Conservation (phyloP, 345 rosid species). For the Arabidopsis arenosa region DNA sequence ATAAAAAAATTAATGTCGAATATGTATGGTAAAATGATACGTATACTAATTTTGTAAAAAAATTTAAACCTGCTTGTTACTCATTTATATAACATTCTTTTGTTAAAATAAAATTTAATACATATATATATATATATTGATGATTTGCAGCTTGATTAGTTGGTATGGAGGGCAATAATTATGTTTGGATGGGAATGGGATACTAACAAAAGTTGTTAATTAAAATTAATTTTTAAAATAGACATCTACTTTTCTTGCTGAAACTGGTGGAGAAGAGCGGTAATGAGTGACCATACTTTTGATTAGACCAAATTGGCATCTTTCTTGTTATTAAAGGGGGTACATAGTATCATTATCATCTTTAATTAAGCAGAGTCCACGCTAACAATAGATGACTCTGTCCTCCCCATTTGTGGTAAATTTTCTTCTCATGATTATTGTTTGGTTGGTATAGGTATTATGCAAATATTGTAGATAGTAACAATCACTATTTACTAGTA, state of each 20-base stretch:
- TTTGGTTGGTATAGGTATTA: not conserved
- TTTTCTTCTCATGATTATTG: conserved; percentile 1
- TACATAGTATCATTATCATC: conserved; percentile 35
- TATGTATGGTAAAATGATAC: not conserved
- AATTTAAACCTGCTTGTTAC: not conserved
- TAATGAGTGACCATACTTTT: conserved; percentile 36
- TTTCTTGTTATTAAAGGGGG: conserved; percentile 31
- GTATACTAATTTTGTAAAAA: not conserved
- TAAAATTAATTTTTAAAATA: not conserved
- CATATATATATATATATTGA: not conserved
- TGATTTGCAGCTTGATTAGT: conserved; percentile 37
- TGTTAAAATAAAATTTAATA: not conserved
- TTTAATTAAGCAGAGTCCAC: conserved; percentile 18
- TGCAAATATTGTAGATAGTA: conserved; percentile 1
- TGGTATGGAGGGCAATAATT: conserved; percentile 37
- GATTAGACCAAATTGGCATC: conserved; percentile 43
- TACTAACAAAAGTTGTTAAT: conserved; percentile 35
- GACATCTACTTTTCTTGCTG: conserved; percentile 17
- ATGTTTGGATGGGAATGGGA: conserved; percentile 40
- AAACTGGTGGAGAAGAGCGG: conserved; percentile 33
- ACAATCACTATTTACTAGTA: not conserved
- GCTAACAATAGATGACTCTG: not conserved
- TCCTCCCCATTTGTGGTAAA: conserved; percentile 5
- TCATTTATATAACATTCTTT: not conserved
- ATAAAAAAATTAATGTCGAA: not conserved